Conservation (phyloP, 495 filamentous ascomycete species). For the Pyrenula massariospora region DNA sequence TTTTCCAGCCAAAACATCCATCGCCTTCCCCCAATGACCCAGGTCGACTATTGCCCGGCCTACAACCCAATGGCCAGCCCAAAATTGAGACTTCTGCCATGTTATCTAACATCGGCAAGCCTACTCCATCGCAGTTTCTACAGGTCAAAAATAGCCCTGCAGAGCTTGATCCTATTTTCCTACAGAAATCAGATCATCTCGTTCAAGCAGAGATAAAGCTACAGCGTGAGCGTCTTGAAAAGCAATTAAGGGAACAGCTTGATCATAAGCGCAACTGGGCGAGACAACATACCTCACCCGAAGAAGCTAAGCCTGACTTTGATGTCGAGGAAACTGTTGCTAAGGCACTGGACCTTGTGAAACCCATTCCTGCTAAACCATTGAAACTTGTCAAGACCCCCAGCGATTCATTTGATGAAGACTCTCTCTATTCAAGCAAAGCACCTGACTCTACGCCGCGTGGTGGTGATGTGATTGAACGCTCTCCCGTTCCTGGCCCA, state of each 20-base stretch:
- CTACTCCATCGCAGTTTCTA: background rate
- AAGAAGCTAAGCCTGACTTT: constrained; percentile 57
- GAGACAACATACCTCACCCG: constrained; percentile 37
- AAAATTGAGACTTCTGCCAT: constrained; percentile 25
- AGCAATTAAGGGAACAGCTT: constrained; percentile 58
- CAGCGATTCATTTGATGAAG: constrained; percentile 79
- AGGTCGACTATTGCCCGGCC: constrained; percentile 7
- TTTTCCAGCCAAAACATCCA: constrained; percentile 10
- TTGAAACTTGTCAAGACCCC: constrained; percentile 40
- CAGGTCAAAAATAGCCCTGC: constrained; percentile 12
- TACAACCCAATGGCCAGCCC: constrained; percentile 10
- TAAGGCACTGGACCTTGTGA: constrained; percentile 61
- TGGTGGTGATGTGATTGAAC: constrained; percentile 13
- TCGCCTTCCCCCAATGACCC: constrained; percentile 9
- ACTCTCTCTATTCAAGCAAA: constrained; percentile 90
- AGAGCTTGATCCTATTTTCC: constrained; percentile 63
- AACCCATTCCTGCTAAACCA: constrained; percentile 43
- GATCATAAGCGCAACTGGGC: constrained; percentile 50
- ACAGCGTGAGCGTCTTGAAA: constrained; percentile 72
- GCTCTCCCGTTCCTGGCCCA: constrained; percentile 9
- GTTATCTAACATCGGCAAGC: constrained; percentile 12
- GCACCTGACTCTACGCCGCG: constrained; percentile 35
- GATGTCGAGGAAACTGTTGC: constrained; percentile 64
- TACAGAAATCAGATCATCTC: constrained; percentile 75
- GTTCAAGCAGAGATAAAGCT: constrained; percentile 72